Evolutionary conservation across 2,329 filamentous ascomycete genomes (phyloP), one percentile per base, ranked within the genome.

Genomic region (Colletotrichum sp.): DNA sequence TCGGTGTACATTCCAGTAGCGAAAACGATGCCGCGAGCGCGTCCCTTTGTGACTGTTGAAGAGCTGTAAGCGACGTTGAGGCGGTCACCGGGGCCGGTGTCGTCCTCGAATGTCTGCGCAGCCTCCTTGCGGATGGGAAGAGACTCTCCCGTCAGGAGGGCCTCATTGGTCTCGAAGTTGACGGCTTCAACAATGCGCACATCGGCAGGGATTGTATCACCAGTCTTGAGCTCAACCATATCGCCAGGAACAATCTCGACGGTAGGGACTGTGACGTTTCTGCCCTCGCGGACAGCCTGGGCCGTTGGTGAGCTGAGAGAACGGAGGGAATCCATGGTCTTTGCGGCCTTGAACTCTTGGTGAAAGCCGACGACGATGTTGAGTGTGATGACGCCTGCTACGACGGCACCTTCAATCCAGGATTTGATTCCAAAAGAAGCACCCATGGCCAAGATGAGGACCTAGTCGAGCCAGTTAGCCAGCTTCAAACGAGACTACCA

Each of bases 111-210:
- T 30, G 87, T 87, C 26, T 82, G 81, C 26, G 85, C 82, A 8
- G 87, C 81, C 79, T 89, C 85, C 84, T 93, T 90, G 81, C 86
- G 87, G 3, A 92, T 89, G 21, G 92, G 91, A 0, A 92, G 85
- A 10, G 92, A 92, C 82, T 93, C 92, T 65, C 92, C 92, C 3
- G 92, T 93, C 15, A 93, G 87, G 24, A 92, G 86, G 2, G 91
- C 91, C 81, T 93, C 92, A 76, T 95, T 93, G 77, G 92, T 93
- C 79, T 93, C 92, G 57, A 93, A 89, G 82, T 94, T 94, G 85
- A 93, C 89, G 28, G 87, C 89, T 77, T 92, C 89, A 49, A 92
- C 79, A 3, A 90, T 80, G 67, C 90, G 87, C 8, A 93, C 82
- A 79, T 93, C 92, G 6, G 91, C 91, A 24, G 91, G 91, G 28